Conservation (phyloP, 805 yeast genomes). For the Ogataea chonburiensis region DNA sequence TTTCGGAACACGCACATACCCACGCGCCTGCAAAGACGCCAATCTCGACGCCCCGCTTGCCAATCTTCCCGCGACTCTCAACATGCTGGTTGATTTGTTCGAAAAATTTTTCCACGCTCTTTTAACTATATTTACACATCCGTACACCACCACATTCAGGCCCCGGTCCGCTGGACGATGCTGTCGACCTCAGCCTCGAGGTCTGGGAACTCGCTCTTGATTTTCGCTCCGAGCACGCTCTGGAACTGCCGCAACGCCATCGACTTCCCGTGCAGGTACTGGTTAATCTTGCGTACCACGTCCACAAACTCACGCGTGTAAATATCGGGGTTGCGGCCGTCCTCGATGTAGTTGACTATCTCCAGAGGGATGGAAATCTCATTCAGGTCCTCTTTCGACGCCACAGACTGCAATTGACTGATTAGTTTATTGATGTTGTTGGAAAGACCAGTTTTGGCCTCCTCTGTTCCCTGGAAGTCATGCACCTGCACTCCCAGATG, state of each 20-base stretch:
- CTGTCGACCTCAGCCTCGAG: slow-evolving; percentile 55
- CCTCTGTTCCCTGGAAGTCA: slow-evolving; percentile 87
- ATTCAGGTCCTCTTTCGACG: slow-evolving; percentile 34
- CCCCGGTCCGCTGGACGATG: slow-evolving; percentile 36
- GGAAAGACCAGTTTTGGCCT: slow-evolving; percentile 61
- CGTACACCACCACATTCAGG: slow-evolving; percentile 4
- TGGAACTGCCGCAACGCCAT: slow-evolving; percentile 54
- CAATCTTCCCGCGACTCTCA: slow-evolving; percentile 4
- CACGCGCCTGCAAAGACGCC: slow-evolving; percentile 1
- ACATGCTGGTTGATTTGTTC: slow-evolving; percentile 7
- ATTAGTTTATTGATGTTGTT: slow-evolving; percentile 42
- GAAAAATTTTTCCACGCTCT: slow-evolving; percentile 8
- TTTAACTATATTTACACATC: slow-evolving; percentile 3
- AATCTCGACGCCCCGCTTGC: slow-evolving; percentile 1
- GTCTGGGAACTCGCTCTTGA: slow-evolving; percentile 78
- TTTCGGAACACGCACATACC: not conserved
- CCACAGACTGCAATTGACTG: slow-evolving; percentile 37
- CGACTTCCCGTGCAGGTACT: slow-evolving; percentile 82
- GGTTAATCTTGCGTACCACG: slow-evolving; percentile 86
- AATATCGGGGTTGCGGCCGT: slow-evolving; percentile 95
- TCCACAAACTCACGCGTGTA: slow-evolving; percentile 96
- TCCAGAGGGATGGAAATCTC: slow-evolving; percentile 68
- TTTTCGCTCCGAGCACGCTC: slow-evolving; percentile 64
- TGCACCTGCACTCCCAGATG: slow-evolving; percentile 91
- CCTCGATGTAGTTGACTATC: slow-evolving; percentile 88